Conservation (phyloP, 345 rosid genomes). For the Gossypium raimondii region DNA sequence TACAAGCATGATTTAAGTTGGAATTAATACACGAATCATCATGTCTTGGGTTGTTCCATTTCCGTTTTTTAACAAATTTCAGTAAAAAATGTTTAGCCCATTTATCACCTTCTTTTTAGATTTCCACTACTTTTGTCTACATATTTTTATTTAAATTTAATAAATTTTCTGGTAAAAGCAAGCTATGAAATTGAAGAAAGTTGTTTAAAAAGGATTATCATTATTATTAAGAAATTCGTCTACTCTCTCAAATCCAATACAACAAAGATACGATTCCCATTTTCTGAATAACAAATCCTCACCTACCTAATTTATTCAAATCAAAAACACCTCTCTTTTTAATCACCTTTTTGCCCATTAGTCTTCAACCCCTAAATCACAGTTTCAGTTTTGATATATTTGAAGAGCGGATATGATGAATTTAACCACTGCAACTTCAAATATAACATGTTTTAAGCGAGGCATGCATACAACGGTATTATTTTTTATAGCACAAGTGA, state of each 20-base stretch:
- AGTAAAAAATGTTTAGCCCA: background rate
- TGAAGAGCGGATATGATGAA: background rate
- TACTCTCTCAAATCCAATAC: constrained; percentile 16
- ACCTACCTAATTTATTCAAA: no score
- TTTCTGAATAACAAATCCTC: background rate
- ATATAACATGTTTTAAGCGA: background rate
- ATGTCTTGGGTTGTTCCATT: background rate
- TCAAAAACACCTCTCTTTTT: background rate
- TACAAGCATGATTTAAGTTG: background rate
- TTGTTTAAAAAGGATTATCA: background rate
- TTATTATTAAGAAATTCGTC: background rate
- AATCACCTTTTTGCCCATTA: background rate
- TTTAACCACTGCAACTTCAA: background rate
- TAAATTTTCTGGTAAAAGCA: no score
- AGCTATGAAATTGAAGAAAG: background rate
- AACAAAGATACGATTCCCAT: constrained; percentile 27
- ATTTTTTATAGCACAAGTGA: background rate
- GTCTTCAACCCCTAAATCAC: background rate
- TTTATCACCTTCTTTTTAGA: background rate
- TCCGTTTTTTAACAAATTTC: background rate
- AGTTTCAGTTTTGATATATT: background rate
- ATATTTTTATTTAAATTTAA: no score
- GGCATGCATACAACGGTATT: background rate
- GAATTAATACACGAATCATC: background rate
- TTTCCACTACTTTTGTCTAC: no score